Evolutionary conservation across 1,284 basidiomycete genomes (phyloP).

Genomic region (Cryptococcus hybrid): DNA sequence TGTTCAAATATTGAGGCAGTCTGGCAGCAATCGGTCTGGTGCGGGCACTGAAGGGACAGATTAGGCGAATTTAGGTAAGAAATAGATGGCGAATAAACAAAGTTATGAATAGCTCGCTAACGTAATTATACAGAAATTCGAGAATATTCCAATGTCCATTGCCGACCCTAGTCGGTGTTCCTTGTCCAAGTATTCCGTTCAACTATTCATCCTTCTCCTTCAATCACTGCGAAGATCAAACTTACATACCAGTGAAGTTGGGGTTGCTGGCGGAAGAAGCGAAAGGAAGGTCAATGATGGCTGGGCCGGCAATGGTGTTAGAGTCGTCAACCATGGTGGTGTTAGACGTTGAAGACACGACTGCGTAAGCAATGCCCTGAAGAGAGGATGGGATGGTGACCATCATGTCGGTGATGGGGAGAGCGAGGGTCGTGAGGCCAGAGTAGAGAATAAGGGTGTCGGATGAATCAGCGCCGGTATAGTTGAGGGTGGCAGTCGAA

Average conservation of each 20-base stretch:
- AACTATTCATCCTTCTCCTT: neutral
- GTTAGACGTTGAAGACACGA: conserved; percentile 42
- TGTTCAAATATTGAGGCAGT: no score
- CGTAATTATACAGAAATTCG: no score
- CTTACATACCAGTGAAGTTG: conserved; percentile 14
- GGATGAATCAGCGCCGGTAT: conserved; percentile 7
- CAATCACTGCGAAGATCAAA: no score
- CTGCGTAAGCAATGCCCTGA: conserved; percentile 51
- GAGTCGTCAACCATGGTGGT: conserved; percentile 33
- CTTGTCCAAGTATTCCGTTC: no score
- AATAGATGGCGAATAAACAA: no score
- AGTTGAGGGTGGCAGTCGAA: conserved; percentile 25
- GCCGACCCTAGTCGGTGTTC: no score
- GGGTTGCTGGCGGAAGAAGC: conserved; percentile 29
- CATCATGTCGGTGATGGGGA: conserved; percentile 25
- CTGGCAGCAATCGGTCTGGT: no score
- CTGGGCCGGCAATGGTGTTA: conserved; percentile 50
- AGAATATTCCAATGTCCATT: no score
- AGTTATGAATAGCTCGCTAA: no score
- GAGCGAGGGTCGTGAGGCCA: conserved; percentile 22
- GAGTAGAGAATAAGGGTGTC: conserved; percentile 20
- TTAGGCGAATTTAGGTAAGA: no score
- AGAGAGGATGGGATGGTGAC: conserved; percentile 48
- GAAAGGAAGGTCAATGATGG: conserved; percentile 24
- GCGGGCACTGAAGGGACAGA: no score